Base-by-base conservation (phyloP, 108 stramenopile genomes). In the Nitzschia sp. region DNA sequence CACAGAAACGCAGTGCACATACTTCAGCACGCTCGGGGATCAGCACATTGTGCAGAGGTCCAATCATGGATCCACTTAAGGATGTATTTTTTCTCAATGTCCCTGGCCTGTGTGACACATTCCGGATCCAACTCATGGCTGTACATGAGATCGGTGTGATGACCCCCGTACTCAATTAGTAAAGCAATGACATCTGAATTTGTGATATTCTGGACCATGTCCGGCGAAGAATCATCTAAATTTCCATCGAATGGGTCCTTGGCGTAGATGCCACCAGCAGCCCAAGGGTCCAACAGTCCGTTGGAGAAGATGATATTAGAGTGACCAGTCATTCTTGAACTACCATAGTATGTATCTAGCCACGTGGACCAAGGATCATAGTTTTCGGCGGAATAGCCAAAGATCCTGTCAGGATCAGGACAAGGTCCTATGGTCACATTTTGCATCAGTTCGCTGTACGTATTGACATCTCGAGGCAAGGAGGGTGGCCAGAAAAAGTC, bases 301-400 rank as follows among this genome's bases (percentile, higher is more conserved):
- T 95, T 92, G 21, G 88, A 87, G 62, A 96, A 94, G 21, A 97
- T 72, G 52, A 97, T 87, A 66, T 96, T 94, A 32, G 93, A 87
- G 26, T 73, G 71, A 5, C 89, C 87, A 27, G 45, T 36, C 74
- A 68, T 68, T 22, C 35, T 61, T 2, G 47, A 47, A 31, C 64
- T 60, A 25, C 93, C 96, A 47, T 88, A 94, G 35, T 71, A 47
- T 1, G 50, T 47, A 60, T 88, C 85, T 30, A 87, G 69, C 71
- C 80, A 81, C 17, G 41, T 75, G 16, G 85, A 75, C 60, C 82
- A 70, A 3, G 87, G 83, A 71, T 89, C 87, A 45, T 61, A 45
- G 3, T 45, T 33, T 8, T 69, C 67, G 38, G 41, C 68, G 1
- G 87, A 80, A 60, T 72, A 84, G 0, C 87, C 87, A 44, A 68